These are phyloP conservation scores for Lactifluus pinguis DNA, from an alignment of 768 basidiomycete genomes.

Conservation along the genomic window DNA sequence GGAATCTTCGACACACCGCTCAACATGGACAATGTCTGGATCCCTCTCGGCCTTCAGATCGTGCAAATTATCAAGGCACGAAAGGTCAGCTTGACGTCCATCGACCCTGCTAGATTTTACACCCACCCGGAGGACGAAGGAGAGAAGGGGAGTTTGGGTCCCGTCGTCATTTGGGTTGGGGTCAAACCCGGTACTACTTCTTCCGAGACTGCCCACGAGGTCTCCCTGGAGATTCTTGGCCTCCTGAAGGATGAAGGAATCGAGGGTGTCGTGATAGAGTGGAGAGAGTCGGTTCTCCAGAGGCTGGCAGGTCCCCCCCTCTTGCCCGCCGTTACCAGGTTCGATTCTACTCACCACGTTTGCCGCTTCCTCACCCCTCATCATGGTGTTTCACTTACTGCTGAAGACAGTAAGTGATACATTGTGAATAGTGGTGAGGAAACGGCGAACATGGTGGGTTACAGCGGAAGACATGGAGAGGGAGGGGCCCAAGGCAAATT, in stretches of 20 bases:
- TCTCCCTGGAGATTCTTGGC: slow-evolving; percentile 17
- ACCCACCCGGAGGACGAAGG: neutral
- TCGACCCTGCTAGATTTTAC: neutral
- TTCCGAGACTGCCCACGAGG: slow-evolving; percentile 17
- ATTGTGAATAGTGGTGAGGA: no score
- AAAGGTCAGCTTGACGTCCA: neutral
- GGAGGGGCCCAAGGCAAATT: no score
- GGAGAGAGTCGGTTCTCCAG: neutral
- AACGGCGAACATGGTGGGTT: no score
- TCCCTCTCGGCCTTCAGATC: slow-evolving; percentile 9
- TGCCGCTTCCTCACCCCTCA: neutral
- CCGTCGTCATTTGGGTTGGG: slow-evolving; percentile 22
- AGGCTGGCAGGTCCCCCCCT: neutral
- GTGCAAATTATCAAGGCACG: neutral
- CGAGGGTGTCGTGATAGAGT: neutral
- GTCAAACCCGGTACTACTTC: slow-evolving; percentile 18
- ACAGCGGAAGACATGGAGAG: no score
- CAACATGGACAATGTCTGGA: slow-evolving; percentile 5
- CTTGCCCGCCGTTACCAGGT: neutral
- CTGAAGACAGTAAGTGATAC: no score
- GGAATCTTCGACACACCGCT: slow-evolving; percentile 13
- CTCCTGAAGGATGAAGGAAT: neutral
- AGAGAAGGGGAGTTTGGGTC: slow-evolving; percentile 16
- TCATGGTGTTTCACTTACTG: neutral
- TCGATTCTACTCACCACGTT: neutral